A percentile compares a stretch with the other conserved stretches of the same genome.
Evolutionary conservation across 768 basidiomycete species (phyloP).

Genomic region (Russula emetica): DNA sequence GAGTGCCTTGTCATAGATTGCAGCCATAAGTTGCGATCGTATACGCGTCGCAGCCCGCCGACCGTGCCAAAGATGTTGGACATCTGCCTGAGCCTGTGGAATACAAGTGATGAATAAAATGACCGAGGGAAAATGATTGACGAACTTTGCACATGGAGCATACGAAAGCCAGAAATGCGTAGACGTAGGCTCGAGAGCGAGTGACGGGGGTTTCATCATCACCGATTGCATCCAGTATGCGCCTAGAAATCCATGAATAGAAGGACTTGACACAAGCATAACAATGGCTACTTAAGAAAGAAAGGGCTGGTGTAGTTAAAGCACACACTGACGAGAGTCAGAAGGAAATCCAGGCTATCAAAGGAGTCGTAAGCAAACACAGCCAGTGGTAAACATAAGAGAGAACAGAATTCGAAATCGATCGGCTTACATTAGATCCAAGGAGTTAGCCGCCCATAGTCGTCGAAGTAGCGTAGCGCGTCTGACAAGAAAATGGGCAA

Average conservation of each 20-base stretch:
- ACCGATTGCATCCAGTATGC: constrained; percentile 57
- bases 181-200: constrained; percentile 65
- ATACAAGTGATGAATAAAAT: not conserved
- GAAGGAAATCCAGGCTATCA: constrained; percentile 49
- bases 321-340: constrained; percentile 64
- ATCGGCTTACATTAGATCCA: constrained; percentile 38
- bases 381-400: not conserved
- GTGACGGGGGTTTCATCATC: constrained; percentile 45
- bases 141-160: constrained; percentile 53
- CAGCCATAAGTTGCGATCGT: constrained; percentile 74
- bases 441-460: constrained; percentile 44
- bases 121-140: not conserved
- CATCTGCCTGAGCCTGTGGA: constrained; percentile 45
- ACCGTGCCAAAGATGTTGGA: constrained; percentile 76
- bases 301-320: constrained; percentile 82
- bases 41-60: constrained; percentile 72
- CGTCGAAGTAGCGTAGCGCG: constrained; percentile 41
- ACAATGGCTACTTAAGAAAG: constrained; percentile 57
- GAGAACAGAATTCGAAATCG: not conserved
- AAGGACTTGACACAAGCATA: too few species aligned
- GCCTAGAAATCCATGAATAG: constrained; percentile 30
- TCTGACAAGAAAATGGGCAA: constrained; percentile 13
- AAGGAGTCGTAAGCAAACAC: not conserved
- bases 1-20: constrained; percentile 85
- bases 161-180: constrained; percentile 69